Base-by-base conservation (phyloP, 495 filamentous ascomycete genomes). In the Oleoguttula mirabilis region DNA sequence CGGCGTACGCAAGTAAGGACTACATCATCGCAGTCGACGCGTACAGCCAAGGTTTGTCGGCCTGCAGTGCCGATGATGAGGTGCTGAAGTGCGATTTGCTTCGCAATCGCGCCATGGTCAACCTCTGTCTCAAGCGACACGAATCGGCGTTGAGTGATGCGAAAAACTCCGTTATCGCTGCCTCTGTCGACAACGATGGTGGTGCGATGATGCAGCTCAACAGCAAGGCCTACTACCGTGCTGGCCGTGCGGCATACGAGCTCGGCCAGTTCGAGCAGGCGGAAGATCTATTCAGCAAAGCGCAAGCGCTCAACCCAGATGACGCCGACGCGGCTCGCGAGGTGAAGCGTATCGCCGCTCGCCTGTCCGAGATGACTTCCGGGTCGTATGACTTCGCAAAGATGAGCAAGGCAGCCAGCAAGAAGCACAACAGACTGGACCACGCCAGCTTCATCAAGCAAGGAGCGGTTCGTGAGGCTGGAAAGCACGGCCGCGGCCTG, bases 41-140 rank as follows among this genome's bases (percentile, higher is more conserved):
- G n/a, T 63, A 61, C 43, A 58, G 58, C 3, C 39, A 57, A 37
- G 62, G 57, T 10, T 50, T 65, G 1, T 35, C 51, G 46, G 23
- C 17, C 22, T 7, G 30, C 33, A 8, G 8, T 8, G 19, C 10
- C 6, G 32, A 6, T 8, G 32, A 15, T 7, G 32, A 19, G 10
- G 16, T 7, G 8, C 8, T 35, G 10, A 35, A 19, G 12, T 14
- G 6, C 6, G 49, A 52, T 36, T 27, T 55, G 12, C 37, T 21
- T 41, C 50, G 50, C 20, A 56, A 54, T 38, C 53, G 45, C 12
- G 50, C 53, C 16, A 21, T 37, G 11, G 41, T 56, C 20, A 55
- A 63, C 31, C 45, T 58, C 33, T 7, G 7, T 7, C 25, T 28
- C n/a, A n/a, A n/a, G n/a, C 25, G 25, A 28, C n/a, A 28, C 25